Conservation (phyloP, 2,329 filamentous ascomycete genomes). For the Teratosphaeriaceae sp. region DNA sequence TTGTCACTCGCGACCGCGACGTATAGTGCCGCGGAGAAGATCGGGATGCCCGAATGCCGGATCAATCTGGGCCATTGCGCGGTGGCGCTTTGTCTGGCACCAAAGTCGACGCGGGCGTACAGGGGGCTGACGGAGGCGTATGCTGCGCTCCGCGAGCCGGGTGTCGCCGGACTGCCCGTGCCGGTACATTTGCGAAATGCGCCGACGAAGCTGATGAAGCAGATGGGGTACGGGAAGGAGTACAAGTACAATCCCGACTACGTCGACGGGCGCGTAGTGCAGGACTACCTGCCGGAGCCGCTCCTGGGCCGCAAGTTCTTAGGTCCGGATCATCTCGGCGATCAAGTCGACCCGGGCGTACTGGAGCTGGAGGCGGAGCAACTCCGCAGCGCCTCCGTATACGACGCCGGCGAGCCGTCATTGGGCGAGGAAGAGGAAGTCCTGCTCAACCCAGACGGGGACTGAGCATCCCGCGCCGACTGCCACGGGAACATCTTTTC, state of each 20-base stretch:
- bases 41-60: conserved; percentile 90
- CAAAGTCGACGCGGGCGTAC: conserved; percentile 84
- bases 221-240: conserved; percentile 79
- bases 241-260: conserved; percentile 98
- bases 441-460: conserved; percentile 26
- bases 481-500: conserved; percentile 4
- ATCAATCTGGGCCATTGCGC: conserved; percentile 87
- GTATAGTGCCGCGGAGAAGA: conserved; percentile 82
- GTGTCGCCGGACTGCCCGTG: conserved; percentile 72
- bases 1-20: conserved; percentile 78
- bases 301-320: conserved; percentile 67
- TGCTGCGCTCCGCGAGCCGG: conserved; percentile 72
- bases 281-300: conserved; percentile 83
- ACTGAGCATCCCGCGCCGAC: conserved; percentile 15
- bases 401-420: no score
- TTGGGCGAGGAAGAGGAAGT: conserved; percentile 13
- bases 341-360: conserved; percentile 58
- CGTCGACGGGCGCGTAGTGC: conserved; percentile 68
- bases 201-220: conserved; percentile 86
- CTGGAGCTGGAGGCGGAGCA: conserved; percentile 19
- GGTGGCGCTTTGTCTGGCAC: conserved; percentile 71
- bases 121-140: conserved; percentile 74
- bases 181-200: conserved; percentile 88
- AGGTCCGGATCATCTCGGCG: conserved; percentile 73
- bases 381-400: conserved; percentile 12